Evolutionary conservation across 208 protist genomes (phyloP).

Genomic region (Trypanosoma scelopori): DNA sequence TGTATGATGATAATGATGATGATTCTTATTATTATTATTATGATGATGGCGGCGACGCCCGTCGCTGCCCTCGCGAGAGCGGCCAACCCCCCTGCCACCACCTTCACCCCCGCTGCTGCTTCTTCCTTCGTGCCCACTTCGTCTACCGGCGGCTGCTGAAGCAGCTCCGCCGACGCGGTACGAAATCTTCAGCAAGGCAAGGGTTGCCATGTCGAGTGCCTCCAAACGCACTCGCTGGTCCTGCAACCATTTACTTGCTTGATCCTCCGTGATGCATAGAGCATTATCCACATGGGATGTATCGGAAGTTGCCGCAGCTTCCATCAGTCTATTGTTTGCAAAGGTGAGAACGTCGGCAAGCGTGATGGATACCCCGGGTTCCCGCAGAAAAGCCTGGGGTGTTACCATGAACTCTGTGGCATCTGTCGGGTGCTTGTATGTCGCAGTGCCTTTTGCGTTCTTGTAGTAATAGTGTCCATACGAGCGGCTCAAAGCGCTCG

Average conservation of each 20-base stretch:
- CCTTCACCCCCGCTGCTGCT: not conserved
- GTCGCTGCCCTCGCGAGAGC: constrained; percentile 10
- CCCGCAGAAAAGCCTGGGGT: constrained; percentile 71
- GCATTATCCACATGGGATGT: not conserved
- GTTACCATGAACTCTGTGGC: constrained; percentile 61
- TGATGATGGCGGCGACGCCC: not conserved
- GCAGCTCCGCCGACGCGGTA: constrained; percentile 38
- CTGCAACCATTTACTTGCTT: constrained; percentile 46
- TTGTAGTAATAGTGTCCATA: constrained; percentile 82
- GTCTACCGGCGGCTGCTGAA: not conserved
- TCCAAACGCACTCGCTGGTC: constrained; percentile 69
- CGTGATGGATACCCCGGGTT: constrained; percentile 22
- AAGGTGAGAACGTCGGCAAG: constrained; percentile 35
- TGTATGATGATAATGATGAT: constrained; percentile 8
- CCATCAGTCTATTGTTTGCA: constrained; percentile 25
- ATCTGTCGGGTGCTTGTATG: constrained; percentile 69
- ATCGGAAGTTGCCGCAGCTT: constrained; percentile 5
- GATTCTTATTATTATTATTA: too few species aligned
- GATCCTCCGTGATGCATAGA: constrained; percentile 26
- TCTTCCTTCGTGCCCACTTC: constrained; percentile 8
- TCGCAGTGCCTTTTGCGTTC: constrained; percentile 30
- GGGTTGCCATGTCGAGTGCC: constrained; percentile 59
- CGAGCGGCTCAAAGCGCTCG: constrained; percentile 39
- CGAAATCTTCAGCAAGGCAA: constrained; percentile 46
- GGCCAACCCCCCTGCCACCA: not conserved